A percentile compares a stretch with the other conserved stretches of the same genome.
phyloP scores from a whole-genome alignment of 2,329 filamentous ascomycete species.

The Xylaria digitata region DNA sequence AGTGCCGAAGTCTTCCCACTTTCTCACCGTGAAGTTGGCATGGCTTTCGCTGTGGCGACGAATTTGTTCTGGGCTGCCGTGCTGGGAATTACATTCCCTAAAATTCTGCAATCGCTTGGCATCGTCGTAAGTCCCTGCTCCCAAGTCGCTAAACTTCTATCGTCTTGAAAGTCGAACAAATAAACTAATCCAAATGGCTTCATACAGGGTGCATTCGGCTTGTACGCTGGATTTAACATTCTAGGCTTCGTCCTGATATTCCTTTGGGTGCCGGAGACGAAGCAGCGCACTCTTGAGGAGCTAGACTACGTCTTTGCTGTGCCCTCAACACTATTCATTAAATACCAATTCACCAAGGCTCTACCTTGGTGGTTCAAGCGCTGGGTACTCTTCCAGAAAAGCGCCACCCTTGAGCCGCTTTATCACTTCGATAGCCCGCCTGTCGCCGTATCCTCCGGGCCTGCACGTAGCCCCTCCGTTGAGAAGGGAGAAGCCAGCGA shows the following conservation, averaged over 20 bases:
- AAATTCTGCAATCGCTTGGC: slow-evolving; percentile 60
- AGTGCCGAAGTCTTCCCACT: slow-evolving; percentile 76
- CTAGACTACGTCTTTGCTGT: slow-evolving; percentile 61
- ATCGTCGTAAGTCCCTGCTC: slow-evolving; percentile 48
- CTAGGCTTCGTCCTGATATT: slow-evolving; percentile 60
- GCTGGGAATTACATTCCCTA: slow-evolving; percentile 70
- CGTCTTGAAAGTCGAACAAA: background rate
- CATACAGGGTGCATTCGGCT: slow-evolving; percentile 56
- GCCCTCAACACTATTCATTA: slow-evolving; percentile 54
- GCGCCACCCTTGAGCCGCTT: slow-evolving; percentile 48
- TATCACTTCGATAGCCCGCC: slow-evolving; percentile 47
- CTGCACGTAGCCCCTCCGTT: slow-evolving; percentile 22
- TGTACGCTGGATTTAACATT: slow-evolving; percentile 62
- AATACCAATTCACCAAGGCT: slow-evolving; percentile 54
- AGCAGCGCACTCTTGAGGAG: slow-evolving; percentile 62
- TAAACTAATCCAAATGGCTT: slow-evolving; percentile 11
- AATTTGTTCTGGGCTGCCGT: slow-evolving; percentile 71
- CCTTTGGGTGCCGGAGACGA: slow-evolving; percentile 62
- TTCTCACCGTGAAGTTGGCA: slow-evolving; percentile 76
- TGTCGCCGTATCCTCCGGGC: slow-evolving; percentile 6
- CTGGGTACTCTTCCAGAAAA: slow-evolving; percentile 48
- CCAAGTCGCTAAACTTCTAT: background rate
- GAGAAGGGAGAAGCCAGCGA: slow-evolving; percentile 24
- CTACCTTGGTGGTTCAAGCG: slow-evolving; percentile 55
- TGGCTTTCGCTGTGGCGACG: slow-evolving; percentile 75